These are phyloP conservation scores for Erysiphe pisi DNA, from an alignment of 2,329 filamentous ascomycete genomes.

Conservation along the genomic window DNA sequence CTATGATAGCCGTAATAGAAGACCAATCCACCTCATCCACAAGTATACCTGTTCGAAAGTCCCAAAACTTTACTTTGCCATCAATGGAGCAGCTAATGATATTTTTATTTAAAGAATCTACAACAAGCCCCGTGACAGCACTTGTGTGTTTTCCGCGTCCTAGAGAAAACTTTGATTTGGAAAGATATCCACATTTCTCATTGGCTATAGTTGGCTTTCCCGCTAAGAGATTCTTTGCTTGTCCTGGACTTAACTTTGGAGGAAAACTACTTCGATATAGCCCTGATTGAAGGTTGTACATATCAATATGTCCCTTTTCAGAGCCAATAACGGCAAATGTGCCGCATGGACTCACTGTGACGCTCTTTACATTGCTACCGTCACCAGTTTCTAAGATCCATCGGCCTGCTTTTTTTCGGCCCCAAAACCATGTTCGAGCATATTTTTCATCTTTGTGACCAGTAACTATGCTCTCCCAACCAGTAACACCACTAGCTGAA, in stretches of 20 bases:
- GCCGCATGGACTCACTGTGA: slow-evolving; percentile 81
- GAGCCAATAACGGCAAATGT: slow-evolving; percentile 90
- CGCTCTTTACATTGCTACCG: slow-evolving; percentile 68
- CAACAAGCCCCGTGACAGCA: slow-evolving; percentile 71
- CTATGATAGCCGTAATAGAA: slow-evolving; percentile 62
- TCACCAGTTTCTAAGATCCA: slow-evolving; percentile 89
- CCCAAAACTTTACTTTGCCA: slow-evolving; percentile 96
- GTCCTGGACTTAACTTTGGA: slow-evolving; percentile 61
- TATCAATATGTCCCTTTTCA: slow-evolving; percentile 69
- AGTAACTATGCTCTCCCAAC: slow-evolving; percentile 95
- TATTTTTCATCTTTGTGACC: slow-evolving; percentile 75
- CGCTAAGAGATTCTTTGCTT: slow-evolving; percentile 64
- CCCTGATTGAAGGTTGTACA: slow-evolving; percentile 95
- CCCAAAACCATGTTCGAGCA: slow-evolving; percentile 97
- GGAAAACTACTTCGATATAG: slow-evolving; percentile 81
- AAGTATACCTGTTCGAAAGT: slow-evolving; percentile 73
- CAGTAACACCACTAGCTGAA: slow-evolving; percentile 64
- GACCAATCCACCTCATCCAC: slow-evolving; percentile 75
- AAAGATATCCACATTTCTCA: slow-evolving; percentile 30
- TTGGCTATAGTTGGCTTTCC: slow-evolving; percentile 44
- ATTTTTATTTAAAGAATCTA: slow-evolving; percentile 79
- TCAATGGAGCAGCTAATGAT: slow-evolving; percentile 81
- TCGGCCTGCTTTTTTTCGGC: slow-evolving; percentile 77
- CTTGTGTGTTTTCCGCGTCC: slow-evolving; percentile 64
- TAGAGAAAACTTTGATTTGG: slow-evolving; percentile 33